Evolutionary conservation across 139 green algal genomes (phyloP).

Genomic region (Coelastrella sp.): DNA sequence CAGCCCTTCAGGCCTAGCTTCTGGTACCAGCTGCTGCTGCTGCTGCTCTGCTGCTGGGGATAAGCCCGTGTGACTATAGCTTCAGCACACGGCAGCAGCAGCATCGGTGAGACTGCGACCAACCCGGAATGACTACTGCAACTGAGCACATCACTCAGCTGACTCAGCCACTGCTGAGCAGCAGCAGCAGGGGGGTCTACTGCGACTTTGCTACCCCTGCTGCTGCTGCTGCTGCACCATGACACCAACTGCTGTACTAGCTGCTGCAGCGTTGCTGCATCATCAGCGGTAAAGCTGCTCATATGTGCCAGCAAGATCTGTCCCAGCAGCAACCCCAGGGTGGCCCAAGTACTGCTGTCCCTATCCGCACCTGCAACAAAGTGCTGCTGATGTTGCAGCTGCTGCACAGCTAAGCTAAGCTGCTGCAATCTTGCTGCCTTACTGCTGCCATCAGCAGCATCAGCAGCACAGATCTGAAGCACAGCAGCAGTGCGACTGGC

Average conservation of each 20-base stretch:
- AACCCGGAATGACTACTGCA: slow-evolving; percentile 23
- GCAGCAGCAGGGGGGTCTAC: background rate
- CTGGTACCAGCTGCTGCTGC: slow-evolving; percentile 27
- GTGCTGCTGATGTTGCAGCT: slow-evolving; percentile 48
- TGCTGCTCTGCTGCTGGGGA: slow-evolving; percentile 4
- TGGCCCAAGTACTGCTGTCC: background rate
- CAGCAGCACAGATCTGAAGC: slow-evolving; percentile 19
- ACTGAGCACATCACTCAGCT: background rate
- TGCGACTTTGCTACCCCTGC: too few species aligned
- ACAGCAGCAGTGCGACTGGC: slow-evolving; percentile 41
- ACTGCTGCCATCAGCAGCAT: slow-evolving; percentile 52
- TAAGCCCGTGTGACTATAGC: background rate
- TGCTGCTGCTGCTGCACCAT: slow-evolving; percentile 25
- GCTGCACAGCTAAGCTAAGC: slow-evolving; percentile 74
- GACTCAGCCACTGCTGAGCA: background rate
- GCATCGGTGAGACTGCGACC: background rate
- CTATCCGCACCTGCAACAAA: background rate
- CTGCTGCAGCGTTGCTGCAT: slow-evolving; percentile 31
- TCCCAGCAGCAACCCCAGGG: slow-evolving; percentile 61
- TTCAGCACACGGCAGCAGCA: slow-evolving; percentile 62
- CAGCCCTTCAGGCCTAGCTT: slow-evolving; percentile 51
- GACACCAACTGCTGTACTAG: slow-evolving; percentile 44
- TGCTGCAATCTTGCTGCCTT: slow-evolving; percentile 75
- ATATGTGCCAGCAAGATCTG: slow-evolving; percentile 71
- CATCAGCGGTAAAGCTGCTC: slow-evolving; percentile 34